phyloP scores from a whole-genome alignment of 441 rosid species.

The Syzygium malaccense region DNA sequence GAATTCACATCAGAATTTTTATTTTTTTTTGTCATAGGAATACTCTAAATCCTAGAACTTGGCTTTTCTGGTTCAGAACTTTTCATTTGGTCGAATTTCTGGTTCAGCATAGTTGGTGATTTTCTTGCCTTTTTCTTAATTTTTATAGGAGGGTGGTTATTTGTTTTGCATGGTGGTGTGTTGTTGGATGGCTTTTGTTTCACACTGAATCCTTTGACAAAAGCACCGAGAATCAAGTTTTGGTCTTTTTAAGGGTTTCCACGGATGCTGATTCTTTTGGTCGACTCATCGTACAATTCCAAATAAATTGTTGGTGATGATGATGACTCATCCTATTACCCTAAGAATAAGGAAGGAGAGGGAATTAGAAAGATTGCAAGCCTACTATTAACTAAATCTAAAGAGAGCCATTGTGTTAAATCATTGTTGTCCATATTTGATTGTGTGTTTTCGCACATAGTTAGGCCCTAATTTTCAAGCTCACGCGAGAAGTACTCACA shows the following conservation, averaged over 20 bases:
- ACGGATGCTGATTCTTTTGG: not conserved
- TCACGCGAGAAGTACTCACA: not conserved
- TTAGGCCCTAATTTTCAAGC: rapidly evolving
- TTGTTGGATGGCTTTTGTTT: not conserved
- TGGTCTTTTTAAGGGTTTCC: not conserved
- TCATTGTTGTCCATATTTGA: not conserved
- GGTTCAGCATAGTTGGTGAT: not conserved
- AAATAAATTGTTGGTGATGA: not conserved
- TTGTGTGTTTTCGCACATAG: not conserved
- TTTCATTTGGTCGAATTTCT: not conserved
- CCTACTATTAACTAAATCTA: not conserved
- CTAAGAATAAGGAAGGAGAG: not conserved
- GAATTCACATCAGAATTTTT: not conserved
- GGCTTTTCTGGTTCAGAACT: not conserved
- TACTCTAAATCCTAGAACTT: not conserved
- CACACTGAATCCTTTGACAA: not conserved
- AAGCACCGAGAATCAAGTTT: not conserved
- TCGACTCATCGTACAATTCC: not conserved
- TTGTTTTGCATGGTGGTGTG: not conserved
- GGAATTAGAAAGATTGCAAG: not conserved
- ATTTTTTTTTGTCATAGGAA: not conserved
- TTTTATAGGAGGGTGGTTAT: not conserved
- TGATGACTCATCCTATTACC: not conserved
- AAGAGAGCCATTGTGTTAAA: not conserved
- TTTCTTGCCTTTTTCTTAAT: not conserved